These are phyloP conservation scores for Musa beccarii DNA, from an alignment of 176 grass and related monocot genomes.

Conservation along the genomic window DNA sequence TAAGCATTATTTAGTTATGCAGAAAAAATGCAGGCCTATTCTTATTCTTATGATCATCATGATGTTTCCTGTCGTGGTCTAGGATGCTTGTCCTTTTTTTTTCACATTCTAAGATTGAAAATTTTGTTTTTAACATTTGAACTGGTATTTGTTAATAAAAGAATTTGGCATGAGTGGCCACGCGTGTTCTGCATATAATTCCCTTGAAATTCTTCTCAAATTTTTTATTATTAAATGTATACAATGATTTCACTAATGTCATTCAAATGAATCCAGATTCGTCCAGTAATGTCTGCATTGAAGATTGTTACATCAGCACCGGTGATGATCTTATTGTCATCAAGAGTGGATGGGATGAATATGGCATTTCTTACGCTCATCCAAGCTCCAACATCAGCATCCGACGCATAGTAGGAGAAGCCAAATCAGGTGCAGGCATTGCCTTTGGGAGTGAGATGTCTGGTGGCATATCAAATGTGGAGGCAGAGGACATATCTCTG, in stretches of 20 bases:
- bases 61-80: no score
- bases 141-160: no score
- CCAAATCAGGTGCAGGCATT: conserved; percentile 59
- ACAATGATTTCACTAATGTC: not conserved
- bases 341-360: conserved; percentile 96
- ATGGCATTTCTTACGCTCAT: conserved; percentile 73
- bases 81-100: no score
- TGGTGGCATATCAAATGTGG: conserved; percentile 69
- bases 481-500: conserved; percentile 46
- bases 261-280: conserved; percentile 44
- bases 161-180: no score
- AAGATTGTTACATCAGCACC: conserved; percentile 73
- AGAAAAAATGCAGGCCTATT: no score
- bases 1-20: no score
- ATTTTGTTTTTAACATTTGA: no score
- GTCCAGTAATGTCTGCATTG: conserved; percentile 77
- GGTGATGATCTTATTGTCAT: conserved; percentile 72
- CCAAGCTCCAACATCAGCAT: conserved; percentile 93
- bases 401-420: conserved; percentile 45
- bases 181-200: not conserved
- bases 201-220: not conserved
- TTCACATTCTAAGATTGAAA: no score
- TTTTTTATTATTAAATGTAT: not conserved
- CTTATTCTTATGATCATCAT: no score
- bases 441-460: conserved; percentile 98